phyloP scores from a whole-genome alignment of 306 rosid genomes.

The Ziziphus jujuba region DNA sequence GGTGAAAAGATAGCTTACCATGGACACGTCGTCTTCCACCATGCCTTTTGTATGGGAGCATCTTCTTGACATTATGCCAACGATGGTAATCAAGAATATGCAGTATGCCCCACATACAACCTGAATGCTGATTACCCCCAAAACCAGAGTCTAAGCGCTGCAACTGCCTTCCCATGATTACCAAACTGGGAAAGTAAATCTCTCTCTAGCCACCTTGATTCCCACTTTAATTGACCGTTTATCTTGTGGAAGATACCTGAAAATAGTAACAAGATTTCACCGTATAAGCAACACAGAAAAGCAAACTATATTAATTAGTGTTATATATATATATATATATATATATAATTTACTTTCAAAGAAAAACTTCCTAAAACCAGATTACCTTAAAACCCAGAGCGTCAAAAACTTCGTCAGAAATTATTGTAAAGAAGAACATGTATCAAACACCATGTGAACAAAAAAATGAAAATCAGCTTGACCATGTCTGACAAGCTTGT shows the following conservation, averaged over 20 bases:
- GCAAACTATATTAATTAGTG: background rate
- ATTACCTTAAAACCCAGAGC: no score
- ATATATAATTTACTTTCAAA: no score
- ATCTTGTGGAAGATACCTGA: conserved; percentile 36
- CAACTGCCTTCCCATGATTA: conserved; percentile 57
- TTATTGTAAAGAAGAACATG: background rate
- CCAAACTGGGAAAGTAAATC: conserved; percentile 3
- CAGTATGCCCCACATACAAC: conserved; percentile 73
- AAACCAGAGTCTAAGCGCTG: conserved; percentile 36
- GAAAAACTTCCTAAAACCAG: no score
- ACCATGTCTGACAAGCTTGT: no score
- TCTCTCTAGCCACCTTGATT: conserved; percentile 2
- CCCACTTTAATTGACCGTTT: conserved; percentile 25
- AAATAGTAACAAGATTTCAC: conserved; percentile 4
- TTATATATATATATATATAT: no score
- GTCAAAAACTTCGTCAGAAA: background rate
- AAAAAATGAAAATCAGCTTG: background rate
- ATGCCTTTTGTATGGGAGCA: conserved; percentile 46
- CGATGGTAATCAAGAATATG: conserved; percentile 61
- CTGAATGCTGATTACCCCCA: conserved; percentile 44
- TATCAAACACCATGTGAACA: conserved; percentile 6
- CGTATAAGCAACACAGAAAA: conserved; percentile 4
- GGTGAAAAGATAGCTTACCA: conserved; percentile 38
- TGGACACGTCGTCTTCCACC: conserved; percentile 39
- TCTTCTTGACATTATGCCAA: conserved; percentile 65